A percentile compares a stretch with the other conserved stretches of the same genome.
These are phyloP conservation scores for Glycine tomentella DNA, from an alignment of 306 rosid species.

Conservation along the genomic window DNA sequence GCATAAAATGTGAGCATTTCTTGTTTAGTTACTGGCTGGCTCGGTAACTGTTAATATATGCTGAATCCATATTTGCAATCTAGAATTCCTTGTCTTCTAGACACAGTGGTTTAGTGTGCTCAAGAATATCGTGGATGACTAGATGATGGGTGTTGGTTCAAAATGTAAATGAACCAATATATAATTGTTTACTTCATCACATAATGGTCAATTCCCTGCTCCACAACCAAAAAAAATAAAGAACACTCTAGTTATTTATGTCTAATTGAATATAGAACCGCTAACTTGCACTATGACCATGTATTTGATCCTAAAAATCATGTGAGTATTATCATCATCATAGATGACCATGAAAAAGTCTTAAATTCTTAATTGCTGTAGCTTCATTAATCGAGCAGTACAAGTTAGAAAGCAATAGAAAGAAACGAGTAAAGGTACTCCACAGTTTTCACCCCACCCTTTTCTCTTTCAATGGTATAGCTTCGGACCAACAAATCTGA, in stretches of 20 bases:
- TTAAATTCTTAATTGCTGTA: not conserved
- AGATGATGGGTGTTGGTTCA: not conserved
- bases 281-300: conserved; percentile 16
- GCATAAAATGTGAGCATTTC: too few relatives aligned
- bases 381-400: not conserved
- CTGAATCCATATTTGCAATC: not conserved
- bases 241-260: not conserved
- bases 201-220: not conserved
- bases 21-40: not conserved
- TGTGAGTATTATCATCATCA: not conserved
- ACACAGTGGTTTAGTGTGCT: not conserved
- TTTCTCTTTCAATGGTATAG: not conserved
- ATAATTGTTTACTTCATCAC: not conserved
- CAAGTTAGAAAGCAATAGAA: conserved; percentile 2
- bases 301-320: not conserved
- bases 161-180: too few relatives aligned
- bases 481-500: conserved; percentile 12
- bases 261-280: not conserved
- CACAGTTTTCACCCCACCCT: not conserved
- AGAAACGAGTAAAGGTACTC: not conserved
- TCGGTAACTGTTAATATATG: not conserved
- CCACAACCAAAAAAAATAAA: not conserved
- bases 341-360: conserved; percentile 23
- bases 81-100: not conserved
- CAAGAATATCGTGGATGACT: not conserved